Evolutionary conservation across 164 flowering plant species (phyloP).

Genomic region (Dillenia suffruticosa): DNA sequence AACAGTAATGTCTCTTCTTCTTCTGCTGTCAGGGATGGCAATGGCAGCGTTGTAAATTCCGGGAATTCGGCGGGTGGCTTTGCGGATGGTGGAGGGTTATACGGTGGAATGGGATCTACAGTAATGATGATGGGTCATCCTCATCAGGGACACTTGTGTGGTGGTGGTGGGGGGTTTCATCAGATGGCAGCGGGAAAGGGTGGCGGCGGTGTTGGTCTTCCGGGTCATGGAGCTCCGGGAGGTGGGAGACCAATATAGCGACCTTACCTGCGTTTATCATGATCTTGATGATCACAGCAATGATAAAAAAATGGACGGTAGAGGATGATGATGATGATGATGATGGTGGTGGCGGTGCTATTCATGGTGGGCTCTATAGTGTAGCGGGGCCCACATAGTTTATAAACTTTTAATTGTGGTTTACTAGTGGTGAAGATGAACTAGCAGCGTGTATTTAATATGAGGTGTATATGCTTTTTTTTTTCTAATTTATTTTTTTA

Average conservation of each 20-base stretch:
- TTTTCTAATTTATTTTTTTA: too few species aligned
- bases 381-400: too few species aligned
- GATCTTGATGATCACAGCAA: too few species aligned
- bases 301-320: too few species aligned
- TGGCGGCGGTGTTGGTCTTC: neutral
- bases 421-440: too few species aligned
- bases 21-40: conserved; percentile 1
- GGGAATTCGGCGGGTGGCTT: conserved; percentile 10
- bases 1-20: neutral
- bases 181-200: conserved; percentile 12
- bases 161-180: conserved; percentile 18
- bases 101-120: conserved; percentile 2
- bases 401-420: too few species aligned
- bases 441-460: too few species aligned
- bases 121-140: conserved; percentile 8
- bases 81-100: conserved; percentile 9
- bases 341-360: too few species aligned
- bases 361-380: too few species aligned
- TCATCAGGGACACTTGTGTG: conserved; percentile 23
- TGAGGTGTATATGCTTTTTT: too few species aligned
- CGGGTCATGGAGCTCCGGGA: conserved; percentile 5
- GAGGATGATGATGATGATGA: too few species aligned
- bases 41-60: conserved; percentile 16
- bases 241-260: conserved; percentile 13
- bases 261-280: too few species aligned